Base-by-base conservation (phyloP, 305 asterid genomes). In the Lippia alba region DNA sequence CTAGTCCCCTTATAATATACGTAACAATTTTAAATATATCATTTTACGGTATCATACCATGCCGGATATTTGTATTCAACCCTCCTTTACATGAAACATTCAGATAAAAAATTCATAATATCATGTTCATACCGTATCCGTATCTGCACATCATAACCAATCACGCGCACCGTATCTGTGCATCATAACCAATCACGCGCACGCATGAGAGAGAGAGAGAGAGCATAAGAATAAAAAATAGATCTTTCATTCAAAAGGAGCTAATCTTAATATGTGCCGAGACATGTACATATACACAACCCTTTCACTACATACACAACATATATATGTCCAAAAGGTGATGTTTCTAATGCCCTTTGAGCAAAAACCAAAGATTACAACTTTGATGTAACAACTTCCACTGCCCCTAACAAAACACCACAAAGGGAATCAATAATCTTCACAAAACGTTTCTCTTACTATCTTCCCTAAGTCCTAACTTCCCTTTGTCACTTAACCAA, bases 291-390 rank as follows among this genome's bases (percentile, higher is more conserved):
- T 74, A 74, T 58, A 80, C 80, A 79, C 30, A 24, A 24, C 72
- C 73, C 70, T 54, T 54, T 69, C 75, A 68, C 74, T 73, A 69
- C 82, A 70, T 75, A 67, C 57, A 67, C 30, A 24, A 24, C 30
- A 24, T 24, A 24, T 49, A 49, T 51, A 78, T 78, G 84, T 81
- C 78, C 87, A 81, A 71, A 76, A 76, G 74, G 61, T 62, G 69
- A 71, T 58, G 76, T 70, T 56, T 67, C 32, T 66, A 44, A 71
- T 73, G 61, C 66, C 69, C 70, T 70, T 61, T 62, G 45, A 58
- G 16, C 36, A n/a, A 46, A 53, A 67, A 75, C 64, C 64, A 67
- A 62, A 36, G 6, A 72, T 73, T 56, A 15, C 18, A 61, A 51
- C 56, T 11, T 44, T 36, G 41, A 56, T 61, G 24, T 53, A 76